Base-by-base conservation (phyloP, 768 basidiomycete species). In the Kwoniella shandongensis region DNA sequence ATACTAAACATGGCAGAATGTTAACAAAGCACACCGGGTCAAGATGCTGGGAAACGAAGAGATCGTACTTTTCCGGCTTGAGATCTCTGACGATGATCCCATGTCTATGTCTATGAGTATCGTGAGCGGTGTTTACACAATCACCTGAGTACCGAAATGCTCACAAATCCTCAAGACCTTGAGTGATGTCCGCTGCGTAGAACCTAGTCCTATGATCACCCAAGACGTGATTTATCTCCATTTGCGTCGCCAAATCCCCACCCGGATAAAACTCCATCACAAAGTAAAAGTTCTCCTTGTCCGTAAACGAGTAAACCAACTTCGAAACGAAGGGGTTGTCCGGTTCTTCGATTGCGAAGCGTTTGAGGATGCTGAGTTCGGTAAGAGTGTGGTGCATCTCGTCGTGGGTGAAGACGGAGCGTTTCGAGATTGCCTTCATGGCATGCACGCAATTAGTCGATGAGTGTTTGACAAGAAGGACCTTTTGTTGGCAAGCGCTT, bases 81-180 rank as follows among this genome's bases (percentile, higher is more conserved):
- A 97, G 85, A 75, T 97, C 93, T 46, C 96, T 88, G 78, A 97
- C 94, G 78, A 99, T 92, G 72, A 99, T 91, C 36, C 94, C 94
- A 4, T 88, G 86, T 13, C 86, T 84, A 70, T 98, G 94, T 47
- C 72, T 73, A 32, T 4, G 17, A 48, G 6, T 20, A 45, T 18
- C 22, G 23, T 46, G 20, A 26, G 3, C 25, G 17, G 44, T 26
- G 10, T 20, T 15, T 11, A 46, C 18, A 45, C 25, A 18, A 6
- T 32, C 38, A 42, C 17, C 7, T 46, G 44, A 7, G 12, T 18
- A 17, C 3, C 44, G 23, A 25, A 38, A 54, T 7, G 62, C 72
- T 60, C 39, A 73, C 38, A 99, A 81, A 36, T 92, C 91, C 78
- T 96, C 92, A 30, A 94, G 86, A 45, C 94, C 96, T 70, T 97